These are phyloP conservation scores for Paramecium biaurelia DNA, from an alignment of 73 alveolate species.

Conservation along the genomic window DNA sequence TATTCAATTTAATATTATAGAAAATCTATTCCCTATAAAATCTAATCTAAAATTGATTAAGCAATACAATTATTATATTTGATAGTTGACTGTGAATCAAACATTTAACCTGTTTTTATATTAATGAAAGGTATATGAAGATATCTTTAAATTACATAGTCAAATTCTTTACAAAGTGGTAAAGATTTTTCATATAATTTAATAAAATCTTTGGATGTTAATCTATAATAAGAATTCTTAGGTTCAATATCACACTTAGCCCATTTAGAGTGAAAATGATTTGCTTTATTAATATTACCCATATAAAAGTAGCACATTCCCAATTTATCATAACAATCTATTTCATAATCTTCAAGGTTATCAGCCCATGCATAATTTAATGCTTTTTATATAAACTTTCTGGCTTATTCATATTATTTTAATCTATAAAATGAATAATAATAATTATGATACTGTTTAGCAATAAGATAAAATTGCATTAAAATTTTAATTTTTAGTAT, in stretches of 20 bases:
- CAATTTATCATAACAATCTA: conserved; percentile 19
- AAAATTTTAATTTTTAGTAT: background rate
- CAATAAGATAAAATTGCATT: background rate
- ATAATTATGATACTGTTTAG: background rate
- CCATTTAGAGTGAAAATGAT: conserved; percentile 27
- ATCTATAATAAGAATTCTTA: background rate
- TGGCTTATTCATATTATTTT: background rate
- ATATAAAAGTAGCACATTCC: conserved; percentile 30
- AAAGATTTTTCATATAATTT: background rate
- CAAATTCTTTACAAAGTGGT: background rate
- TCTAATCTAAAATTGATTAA: background rate
- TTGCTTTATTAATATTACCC: conserved; percentile 12
- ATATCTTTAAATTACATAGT: background rate
- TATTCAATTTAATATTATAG: background rate
- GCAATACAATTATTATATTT: background rate
- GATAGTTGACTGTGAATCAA: background rate
- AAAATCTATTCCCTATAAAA: background rate
- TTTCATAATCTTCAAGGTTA: background rate
- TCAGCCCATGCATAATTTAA: conserved; percentile 9
- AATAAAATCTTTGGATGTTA: background rate
- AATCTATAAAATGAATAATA: background rate
- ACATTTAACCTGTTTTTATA: background rate
- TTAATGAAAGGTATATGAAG: background rate
- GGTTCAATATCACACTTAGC: background rate
- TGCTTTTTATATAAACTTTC: background rate